These are phyloP conservation scores for Globisporangium spiculum DNA, from an alignment of 352 stramenopile species.

Conservation along the genomic window DNA sequence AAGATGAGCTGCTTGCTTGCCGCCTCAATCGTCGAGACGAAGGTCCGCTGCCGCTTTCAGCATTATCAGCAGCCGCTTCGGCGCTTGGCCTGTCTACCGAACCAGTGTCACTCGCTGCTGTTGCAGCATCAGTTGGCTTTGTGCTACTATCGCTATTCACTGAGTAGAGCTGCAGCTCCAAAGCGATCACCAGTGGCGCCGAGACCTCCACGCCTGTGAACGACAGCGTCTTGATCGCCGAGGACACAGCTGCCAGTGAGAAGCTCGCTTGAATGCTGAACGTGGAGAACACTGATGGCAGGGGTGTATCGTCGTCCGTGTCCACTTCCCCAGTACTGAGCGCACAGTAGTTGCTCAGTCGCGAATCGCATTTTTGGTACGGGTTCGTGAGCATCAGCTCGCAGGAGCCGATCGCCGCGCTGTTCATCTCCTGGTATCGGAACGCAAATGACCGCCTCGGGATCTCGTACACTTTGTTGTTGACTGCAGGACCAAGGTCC, in stretches of 20 bases:
- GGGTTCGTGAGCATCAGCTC: background rate
- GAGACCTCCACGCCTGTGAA: background rate
- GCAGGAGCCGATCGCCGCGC: background rate
- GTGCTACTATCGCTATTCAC: background rate
- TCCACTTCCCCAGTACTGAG: background rate
- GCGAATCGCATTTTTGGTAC: background rate
- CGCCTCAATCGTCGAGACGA: background rate
- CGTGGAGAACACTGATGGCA: background rate
- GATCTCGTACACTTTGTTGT: slow-evolving; percentile 8
- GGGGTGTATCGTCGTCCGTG: background rate
- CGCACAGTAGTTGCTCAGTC: slow-evolving; percentile 1
- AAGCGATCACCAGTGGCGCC: background rate
- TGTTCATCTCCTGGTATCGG: background rate
- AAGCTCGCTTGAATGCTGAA: slow-evolving; percentile 1
- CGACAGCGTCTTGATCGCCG: background rate
- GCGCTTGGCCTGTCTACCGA: background rate
- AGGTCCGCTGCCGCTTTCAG: background rate
- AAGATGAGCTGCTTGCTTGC: background rate
- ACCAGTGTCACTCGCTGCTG: background rate
- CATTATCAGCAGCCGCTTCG: background rate
- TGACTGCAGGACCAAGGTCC: background rate
- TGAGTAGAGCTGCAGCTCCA: slow-evolving; percentile 1
- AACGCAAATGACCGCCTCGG: background rate
- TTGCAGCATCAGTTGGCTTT: background rate
- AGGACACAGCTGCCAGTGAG: background rate